Conservation (phyloP, 805 yeast genomes). For the Metschnikowia baotianmanensis region DNA sequence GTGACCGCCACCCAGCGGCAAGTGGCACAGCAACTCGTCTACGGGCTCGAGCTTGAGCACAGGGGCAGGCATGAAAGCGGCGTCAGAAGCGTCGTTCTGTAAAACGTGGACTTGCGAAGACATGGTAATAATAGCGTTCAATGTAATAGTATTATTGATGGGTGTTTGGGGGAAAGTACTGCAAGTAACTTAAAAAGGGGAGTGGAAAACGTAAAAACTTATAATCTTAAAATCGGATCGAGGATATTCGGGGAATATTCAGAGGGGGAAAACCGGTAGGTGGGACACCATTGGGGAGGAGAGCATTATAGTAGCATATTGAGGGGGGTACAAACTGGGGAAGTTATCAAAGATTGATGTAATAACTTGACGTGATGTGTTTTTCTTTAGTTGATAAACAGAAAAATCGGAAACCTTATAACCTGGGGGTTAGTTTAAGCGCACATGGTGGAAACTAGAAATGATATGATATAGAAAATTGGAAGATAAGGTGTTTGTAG, state of each 20-base stretch:
- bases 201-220: conserved; percentile 18
- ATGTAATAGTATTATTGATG: neutral
- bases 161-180: neutral
- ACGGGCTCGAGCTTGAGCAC: conserved; percentile 20
- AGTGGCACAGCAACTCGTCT: conserved; percentile 27
- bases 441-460: conserved; percentile 29
- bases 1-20: conserved; percentile 21
- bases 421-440: conserved; percentile 30
- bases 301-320: conserved; percentile 35
- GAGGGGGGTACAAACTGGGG: conserved; percentile 18
- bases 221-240: conserved; percentile 20
- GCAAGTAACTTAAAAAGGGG: conserved; percentile 4
- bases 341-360: conserved; percentile 26
- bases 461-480: conserved; percentile 7
- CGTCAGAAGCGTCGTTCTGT: conserved; percentile 18
- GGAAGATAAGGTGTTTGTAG: conserved; percentile 11
- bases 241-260: conserved; percentile 14
- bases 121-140: conserved; percentile 12
- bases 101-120: conserved; percentile 18
- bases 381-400: conserved; percentile 15
- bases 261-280: conserved; percentile 19
- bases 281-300: conserved; percentile 36
- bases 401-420: conserved; percentile 21
- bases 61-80: conserved; percentile 14
- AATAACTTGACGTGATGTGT: conserved; percentile 19